Base-by-base conservation (phyloP, 1,284 basidiomycete genomes). In the Heterobasidion irregulare region DNA sequence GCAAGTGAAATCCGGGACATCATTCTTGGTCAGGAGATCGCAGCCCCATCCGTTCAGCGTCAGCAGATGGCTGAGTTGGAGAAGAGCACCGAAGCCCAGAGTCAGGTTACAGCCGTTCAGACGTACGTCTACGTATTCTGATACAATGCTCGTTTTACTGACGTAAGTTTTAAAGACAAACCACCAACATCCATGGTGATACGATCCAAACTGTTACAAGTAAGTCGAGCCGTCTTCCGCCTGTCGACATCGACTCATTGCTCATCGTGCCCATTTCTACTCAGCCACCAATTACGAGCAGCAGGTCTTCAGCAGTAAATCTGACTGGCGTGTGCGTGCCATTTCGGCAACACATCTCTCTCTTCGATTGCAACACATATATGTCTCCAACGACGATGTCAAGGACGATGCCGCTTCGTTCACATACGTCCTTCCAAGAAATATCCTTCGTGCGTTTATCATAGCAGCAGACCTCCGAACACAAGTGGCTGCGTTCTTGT, bases 21-120 rank as follows among this genome's bases (percentile, higher is more conserved):
- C 69, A 98, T 98, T 61, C 80, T 98, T 50, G 94, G 94, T 68
- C 96, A 98, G 78, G 95, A 98, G 73, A 98, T 98, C 62, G 90
- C 89, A 53, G 93, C 94, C 6, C 89, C 89, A 0, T 92, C 86
- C 12, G 86, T 89, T 2, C 97, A 99, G 70, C 88, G 97, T 52
- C 97, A 99, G 72, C 96, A 99, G 74, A 98, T 98, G 95, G 97
- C 96, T 13, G 97, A 99, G 71, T 77, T 99, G 56, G 97, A 99
- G 70, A 98, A 99, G 79, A 89, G 88, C 58, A 85, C 92, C 13
- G 94, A 97, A 69, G 94, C 95, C 0, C 91, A 94, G 60, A 83
- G 86, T 57, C 96, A 99, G 71, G 90, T 99, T 61, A 99, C 97
- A 5, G 96, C 97, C 19, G 79, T 98, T 41, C 94, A 98, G 73